Percentiles rank a stretch among this genome's conserved stretches.
Evolutionary conservation across 1,284 basidiomycete genomes (phyloP).

Genomic region (Thecaphora thlaspeos): DNA sequence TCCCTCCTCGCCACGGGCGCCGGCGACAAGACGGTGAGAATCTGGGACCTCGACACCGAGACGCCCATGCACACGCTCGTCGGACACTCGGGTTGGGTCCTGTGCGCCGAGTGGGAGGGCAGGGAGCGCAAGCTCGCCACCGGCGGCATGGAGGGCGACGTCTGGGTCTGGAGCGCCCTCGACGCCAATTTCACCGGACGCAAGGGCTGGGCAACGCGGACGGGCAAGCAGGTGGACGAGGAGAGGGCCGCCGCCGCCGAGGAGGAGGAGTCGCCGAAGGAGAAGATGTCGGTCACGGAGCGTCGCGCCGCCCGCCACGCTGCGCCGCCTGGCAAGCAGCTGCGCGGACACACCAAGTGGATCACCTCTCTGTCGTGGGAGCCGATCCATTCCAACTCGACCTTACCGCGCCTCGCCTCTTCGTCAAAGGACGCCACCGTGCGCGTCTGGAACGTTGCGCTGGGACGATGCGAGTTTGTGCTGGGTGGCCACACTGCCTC

Average conservation of each 20-base stretch:
- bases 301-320: slow-evolving; percentile 47
- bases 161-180: slow-evolving; percentile 54
- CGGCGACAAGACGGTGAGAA: slow-evolving; percentile 85
- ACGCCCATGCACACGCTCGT: slow-evolving; percentile 81
- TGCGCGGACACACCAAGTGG: slow-evolving; percentile 91
- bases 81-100: slow-evolving; percentile 92
- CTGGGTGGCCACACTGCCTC: slow-evolving; percentile 90
- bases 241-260: slow-evolving; percentile 23
- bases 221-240: slow-evolving; percentile 43
- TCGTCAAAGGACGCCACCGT: slow-evolving; percentile 96
- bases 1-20: slow-evolving; percentile 87
- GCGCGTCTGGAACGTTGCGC: slow-evolving; percentile 81
- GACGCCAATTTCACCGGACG: slow-evolving; percentile 35
- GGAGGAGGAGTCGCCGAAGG: slow-evolving; percentile 3
- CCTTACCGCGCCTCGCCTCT: slow-evolving; percentile 72
- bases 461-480: slow-evolving; percentile 74
- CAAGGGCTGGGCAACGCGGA: slow-evolving; percentile 42
- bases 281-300: slow-evolving; percentile 45
- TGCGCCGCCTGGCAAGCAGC: slow-evolving; percentile 40
- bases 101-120: slow-evolving; percentile 96
- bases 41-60: slow-evolving; percentile 95
- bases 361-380: slow-evolving; percentile 96
- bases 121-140: slow-evolving; percentile 85
- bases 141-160: slow-evolving; percentile 60
- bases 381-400: slow-evolving; percentile 69